phyloP scores from a whole-genome alignment of 2,329 filamentous ascomycete species.

The Arachnomyces sp. region DNA sequence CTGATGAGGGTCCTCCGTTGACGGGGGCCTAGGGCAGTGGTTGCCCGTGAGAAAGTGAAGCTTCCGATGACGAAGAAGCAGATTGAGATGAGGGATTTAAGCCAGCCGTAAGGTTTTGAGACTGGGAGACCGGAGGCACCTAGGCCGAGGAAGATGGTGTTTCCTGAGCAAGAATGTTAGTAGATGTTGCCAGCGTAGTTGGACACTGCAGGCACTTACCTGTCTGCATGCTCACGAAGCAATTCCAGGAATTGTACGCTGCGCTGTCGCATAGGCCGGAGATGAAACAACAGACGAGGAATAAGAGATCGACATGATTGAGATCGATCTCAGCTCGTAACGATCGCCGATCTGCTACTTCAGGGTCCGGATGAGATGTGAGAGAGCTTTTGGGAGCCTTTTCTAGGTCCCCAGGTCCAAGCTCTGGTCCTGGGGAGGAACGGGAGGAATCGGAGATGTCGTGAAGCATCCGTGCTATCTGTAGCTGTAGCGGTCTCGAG shows the following conservation, averaged over 20 bases:
- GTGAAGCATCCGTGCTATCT: too few relatives aligned
- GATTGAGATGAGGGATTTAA: conserved; percentile 38
- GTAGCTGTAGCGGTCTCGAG: too few relatives aligned
- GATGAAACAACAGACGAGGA: conserved; percentile 30
- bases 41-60: conserved; percentile 30
- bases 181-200: too few relatives aligned
- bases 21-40: conserved; percentile 27
- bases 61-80: conserved; percentile 34
- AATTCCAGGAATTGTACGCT: conserved; percentile 40
- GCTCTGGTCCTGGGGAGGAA: too few relatives aligned
- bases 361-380: too few relatives aligned
- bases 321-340: conserved; percentile 14
- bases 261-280: conserved; percentile 39
- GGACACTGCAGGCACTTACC: too few relatives aligned
- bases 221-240: conserved; percentile 42
- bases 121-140: conserved; percentile 33
- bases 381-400: too few relatives aligned
- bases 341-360: too few relatives aligned
- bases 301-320: conserved; percentile 29
- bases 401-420: too few relatives aligned
- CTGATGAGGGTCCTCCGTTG: conserved; percentile 29
- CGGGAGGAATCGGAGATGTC: too few relatives aligned
- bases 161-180: conserved; percentile 31
- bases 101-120: conserved; percentile 34
- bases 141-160: conserved; percentile 40